Conservation (phyloP, 176 grass and related monocot species). For the Coix lacrymajobi region DNA sequence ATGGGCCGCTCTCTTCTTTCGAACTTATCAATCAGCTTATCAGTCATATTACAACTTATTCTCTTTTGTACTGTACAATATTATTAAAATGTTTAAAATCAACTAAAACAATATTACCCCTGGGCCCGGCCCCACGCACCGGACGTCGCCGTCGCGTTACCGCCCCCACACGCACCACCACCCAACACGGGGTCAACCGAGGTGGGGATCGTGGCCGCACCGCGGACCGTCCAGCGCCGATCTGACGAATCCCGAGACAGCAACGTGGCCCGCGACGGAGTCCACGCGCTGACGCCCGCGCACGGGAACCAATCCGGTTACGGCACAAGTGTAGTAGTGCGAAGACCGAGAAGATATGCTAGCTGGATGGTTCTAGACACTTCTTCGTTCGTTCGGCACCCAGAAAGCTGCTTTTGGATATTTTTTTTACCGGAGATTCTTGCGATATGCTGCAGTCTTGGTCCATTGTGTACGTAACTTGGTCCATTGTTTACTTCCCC, state of each 20-base stretch:
- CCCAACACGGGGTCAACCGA: not conserved
- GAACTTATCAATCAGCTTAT: too few relatives aligned
- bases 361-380: slow-evolving; percentile 25
- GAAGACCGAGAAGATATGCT: not conserved
- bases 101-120: too few relatives aligned
- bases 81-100: too few relatives aligned
- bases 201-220: not conserved
- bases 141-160: too few relatives aligned
- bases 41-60: too few relatives aligned
- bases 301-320: not conserved
- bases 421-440: not conserved
- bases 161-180: too few relatives aligned
- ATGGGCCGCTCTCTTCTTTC: too few relatives aligned
- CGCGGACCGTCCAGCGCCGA: not conserved
- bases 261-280: not conserved
- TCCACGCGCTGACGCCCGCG: not conserved
- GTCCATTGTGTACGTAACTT: not conserved
- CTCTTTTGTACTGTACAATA: too few relatives aligned
- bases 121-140: too few relatives aligned
- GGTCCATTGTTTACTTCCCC: not conserved
- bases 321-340: not conserved
- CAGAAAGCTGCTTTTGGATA: not conserved
- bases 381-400: slow-evolving; percentile 10
- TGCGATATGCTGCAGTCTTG: not conserved
- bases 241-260: not conserved